These are phyloP conservation scores for Saccharomycopsis babjevae DNA, from an alignment of 805 yeast genomes.

Conservation along the genomic window DNA sequence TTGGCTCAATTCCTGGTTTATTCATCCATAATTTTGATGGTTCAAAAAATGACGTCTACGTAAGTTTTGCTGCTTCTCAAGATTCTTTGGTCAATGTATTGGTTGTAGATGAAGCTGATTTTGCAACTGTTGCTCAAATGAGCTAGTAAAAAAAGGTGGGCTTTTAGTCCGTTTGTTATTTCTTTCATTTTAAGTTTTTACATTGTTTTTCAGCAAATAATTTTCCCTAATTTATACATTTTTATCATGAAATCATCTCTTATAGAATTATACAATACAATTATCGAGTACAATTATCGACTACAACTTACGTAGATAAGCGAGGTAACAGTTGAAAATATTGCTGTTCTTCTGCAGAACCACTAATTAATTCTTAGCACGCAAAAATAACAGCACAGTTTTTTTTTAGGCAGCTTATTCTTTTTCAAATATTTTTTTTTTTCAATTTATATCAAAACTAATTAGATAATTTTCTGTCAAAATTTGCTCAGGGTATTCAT, in stretches of 20 bases:
- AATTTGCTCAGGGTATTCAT: background rate
- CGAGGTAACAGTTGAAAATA: background rate
- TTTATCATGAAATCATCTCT: too few relatives aligned
- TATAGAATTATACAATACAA: background rate
- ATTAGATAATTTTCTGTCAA: background rate
- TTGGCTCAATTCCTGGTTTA: conserved; percentile 16
- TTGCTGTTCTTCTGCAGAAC: too few relatives aligned
- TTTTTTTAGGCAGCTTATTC: too few relatives aligned
- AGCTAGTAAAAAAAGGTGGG: background rate
- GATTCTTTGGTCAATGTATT: background rate
- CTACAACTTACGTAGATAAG: background rate
- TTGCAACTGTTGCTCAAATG: conserved; percentile 7
- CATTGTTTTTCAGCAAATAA: background rate
- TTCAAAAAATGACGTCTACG: conserved; percentile 9
- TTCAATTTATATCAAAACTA: too few relatives aligned
- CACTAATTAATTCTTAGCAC: too few relatives aligned
- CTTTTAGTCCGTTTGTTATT: background rate
- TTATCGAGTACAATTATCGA: too few relatives aligned
- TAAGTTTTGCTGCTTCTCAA: conserved; percentile 11
- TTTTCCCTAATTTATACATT: background rate
- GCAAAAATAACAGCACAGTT: too few relatives aligned
- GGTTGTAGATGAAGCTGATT: conserved; percentile 14
- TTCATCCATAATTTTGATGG: conserved; percentile 16
- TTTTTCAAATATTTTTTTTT: too few relatives aligned
- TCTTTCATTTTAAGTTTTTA: background rate